These are phyloP conservation scores for Candida andamanensis DNA, from an alignment of 805 yeast species.

Conservation along the genomic window DNA sequence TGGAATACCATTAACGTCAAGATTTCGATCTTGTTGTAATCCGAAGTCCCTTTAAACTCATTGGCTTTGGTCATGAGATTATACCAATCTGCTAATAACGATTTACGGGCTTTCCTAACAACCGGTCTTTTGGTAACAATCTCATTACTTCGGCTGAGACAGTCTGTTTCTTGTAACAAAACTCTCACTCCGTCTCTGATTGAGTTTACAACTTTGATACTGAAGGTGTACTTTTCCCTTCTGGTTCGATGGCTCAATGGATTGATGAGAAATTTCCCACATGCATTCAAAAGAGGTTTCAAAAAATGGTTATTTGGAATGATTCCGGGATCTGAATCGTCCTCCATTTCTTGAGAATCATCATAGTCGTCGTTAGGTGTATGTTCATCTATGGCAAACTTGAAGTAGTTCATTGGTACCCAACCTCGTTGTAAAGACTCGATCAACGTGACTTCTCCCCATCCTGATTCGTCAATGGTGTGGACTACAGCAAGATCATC, in stretches of 20 bases:
- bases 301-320: conserved; percentile 45
- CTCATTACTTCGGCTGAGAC: conserved; percentile 69
- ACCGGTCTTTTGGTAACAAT: conserved; percentile 59
- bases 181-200: conserved; percentile 70
- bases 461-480: conserved; percentile 73
- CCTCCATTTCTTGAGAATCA: conserved; percentile 24
- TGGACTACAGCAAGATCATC: conserved; percentile 74
- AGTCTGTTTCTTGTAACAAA: conserved; percentile 61
- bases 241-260: conserved; percentile 49
- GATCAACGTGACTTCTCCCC: conserved; percentile 80
- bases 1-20: conserved; percentile 61
- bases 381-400: conserved; percentile 35
- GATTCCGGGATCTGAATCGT: conserved; percentile 19
- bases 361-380: conserved; percentile 16
- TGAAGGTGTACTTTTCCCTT: conserved; percentile 45
- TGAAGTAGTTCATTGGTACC: conserved; percentile 81
- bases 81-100: conserved; percentile 76
- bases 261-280: conserved; percentile 61
- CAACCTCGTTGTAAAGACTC: conserved; percentile 66
- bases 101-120: conserved; percentile 61
- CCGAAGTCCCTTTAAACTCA: conserved; percentile 62
- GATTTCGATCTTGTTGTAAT: conserved; percentile 52
- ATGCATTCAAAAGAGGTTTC: conserved; percentile 50
- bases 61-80: conserved; percentile 71
- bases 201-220: conserved; percentile 53